phyloP scores from a whole-genome alignment of 495 filamentous ascomycete species.

The Penicillium tannophilum region DNA sequence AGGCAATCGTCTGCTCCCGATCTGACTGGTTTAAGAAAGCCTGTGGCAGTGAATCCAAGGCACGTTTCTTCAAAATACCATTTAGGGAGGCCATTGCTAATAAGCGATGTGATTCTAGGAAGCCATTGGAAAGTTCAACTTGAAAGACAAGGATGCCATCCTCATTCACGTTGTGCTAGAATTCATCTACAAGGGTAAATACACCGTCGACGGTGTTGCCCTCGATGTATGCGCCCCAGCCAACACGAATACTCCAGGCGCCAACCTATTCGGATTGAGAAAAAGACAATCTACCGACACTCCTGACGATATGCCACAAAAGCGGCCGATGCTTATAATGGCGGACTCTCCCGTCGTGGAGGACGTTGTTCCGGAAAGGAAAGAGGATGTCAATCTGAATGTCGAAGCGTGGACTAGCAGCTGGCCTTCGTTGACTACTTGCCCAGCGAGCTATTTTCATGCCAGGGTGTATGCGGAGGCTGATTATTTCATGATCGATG shows the following conservation, averaged over 20 bases:
- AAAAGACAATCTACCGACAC: background rate
- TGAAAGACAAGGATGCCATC: background rate
- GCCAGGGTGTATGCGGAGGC: background rate
- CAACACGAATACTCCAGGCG: background rate
- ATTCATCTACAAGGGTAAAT: background rate
- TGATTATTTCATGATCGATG: background rate
- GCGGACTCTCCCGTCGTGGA: background rate
- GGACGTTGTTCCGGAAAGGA: background rate
- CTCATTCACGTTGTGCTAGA: background rate
- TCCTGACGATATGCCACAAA: background rate
- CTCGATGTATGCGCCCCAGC: background rate
- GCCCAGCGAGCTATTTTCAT: background rate
- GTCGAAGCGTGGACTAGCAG: background rate
- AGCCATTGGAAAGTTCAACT: background rate
- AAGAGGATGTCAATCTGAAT: background rate
- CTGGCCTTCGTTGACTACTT: background rate
- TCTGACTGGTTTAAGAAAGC: constrained; percentile 1
- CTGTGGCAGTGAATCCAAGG: background rate
- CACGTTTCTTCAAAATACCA: background rate
- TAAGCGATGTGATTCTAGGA: background rate
- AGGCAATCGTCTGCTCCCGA: background rate
- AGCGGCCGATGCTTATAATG: background rate
- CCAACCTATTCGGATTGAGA: background rate
- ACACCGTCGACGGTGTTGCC: background rate
- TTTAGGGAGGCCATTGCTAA: background rate